Evolutionary conservation across 2,329 filamentous ascomycete genomes (phyloP), one percentile per base, ranked within the genome.

Genomic region (Ceratocystis diversiconidia): DNA sequence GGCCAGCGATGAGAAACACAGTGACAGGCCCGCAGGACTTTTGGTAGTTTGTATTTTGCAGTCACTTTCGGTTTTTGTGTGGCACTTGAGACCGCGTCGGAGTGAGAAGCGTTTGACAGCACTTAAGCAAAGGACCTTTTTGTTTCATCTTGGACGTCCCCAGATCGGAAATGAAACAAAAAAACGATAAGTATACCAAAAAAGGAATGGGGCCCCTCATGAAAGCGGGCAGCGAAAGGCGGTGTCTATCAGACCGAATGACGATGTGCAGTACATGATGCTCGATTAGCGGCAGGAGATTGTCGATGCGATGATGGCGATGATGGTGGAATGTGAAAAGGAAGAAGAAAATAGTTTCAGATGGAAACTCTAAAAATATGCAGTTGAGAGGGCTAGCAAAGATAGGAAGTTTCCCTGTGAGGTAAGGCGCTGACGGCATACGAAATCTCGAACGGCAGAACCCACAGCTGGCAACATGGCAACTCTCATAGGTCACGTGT

Each of bases 71-170:
- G 28, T 25, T 59, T 15, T 7, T 32, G n/a, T 30, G 52, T 32
- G 52, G 52, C 52, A 59, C 52, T 59, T 59, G 52, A 59, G 52
- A 59, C 52, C 52, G 52, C 52, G 4, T 59, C 52, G 25, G 52
- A 59, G 52, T 59, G 52, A 59, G 28, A 59, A 59, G 52, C 17
- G 52, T 59, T 59, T 59, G 52, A 59, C 52, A 30, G 52, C 7
- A 32, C 10, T 12, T 25, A 32, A 6, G 52, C 25, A 32, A 59
- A 19, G 28, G 52, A 6, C 52, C 28, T 25, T 36, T 32, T 59
- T 59, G 52, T 59, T 59, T 59, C 52, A 59, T 59, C 32, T 59
- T 36, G 32, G 32, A 36, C 32, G 10, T 36, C 32, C 32, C 32
- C 52, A 36, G 28, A 59, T 59, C 12, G 32, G 52, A 30, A 30